Conservation (phyloP, 2,329 filamentous ascomycete genomes). For the Arthrobotrys sphaeroides region DNA sequence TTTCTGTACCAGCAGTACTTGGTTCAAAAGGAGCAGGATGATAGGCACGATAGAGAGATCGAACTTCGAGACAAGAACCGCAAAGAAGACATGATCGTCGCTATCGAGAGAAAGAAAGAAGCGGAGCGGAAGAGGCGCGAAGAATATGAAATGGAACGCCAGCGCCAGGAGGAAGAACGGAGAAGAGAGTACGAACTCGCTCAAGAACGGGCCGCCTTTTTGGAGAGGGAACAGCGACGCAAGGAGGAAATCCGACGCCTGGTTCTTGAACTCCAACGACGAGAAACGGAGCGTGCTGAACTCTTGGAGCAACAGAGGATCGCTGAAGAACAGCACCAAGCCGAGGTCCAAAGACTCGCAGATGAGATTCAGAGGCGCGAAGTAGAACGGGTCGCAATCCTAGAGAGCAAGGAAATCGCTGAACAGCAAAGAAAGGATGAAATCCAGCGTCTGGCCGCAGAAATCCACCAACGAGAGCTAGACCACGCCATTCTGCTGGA, state of each 20-base stretch:
- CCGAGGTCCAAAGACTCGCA: slow-evolving; percentile 31
- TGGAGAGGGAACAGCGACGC: slow-evolving; percentile 41
- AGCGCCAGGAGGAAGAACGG: slow-evolving; percentile 39
- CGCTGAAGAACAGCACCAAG: slow-evolving; percentile 30
- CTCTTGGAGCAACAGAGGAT: slow-evolving; percentile 38
- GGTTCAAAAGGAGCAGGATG: slow-evolving; percentile 44
- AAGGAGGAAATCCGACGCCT: slow-evolving; percentile 46
- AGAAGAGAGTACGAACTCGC: slow-evolving; percentile 47
- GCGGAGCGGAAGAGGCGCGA: slow-evolving; percentile 28
- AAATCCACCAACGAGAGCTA: slow-evolving; percentile 47
- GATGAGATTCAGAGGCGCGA: slow-evolving; percentile 49
- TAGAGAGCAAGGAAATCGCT: slow-evolving; percentile 46
- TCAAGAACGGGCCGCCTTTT: slow-evolving; percentile 41
- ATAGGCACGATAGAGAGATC: slow-evolving; percentile 29
- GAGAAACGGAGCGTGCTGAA: slow-evolving; percentile 36
- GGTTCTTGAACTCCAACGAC: slow-evolving; percentile 24
- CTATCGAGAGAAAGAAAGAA: slow-evolving; percentile 50
- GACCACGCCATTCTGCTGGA: slow-evolving; percentile 45
- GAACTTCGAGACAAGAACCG: slow-evolving; percentile 41
- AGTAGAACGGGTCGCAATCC: slow-evolving; percentile 23
- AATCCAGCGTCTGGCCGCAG: slow-evolving; percentile 28
- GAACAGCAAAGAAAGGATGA: slow-evolving; percentile 49
- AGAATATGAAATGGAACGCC: slow-evolving; percentile 42
- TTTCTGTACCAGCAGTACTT: slow-evolving; percentile 46
- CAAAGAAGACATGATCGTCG: slow-evolving; percentile 40